Base-by-base conservation (phyloP, 2,329 filamentous ascomycete genomes). In the Pseudogymnoascus sp. region DNA sequence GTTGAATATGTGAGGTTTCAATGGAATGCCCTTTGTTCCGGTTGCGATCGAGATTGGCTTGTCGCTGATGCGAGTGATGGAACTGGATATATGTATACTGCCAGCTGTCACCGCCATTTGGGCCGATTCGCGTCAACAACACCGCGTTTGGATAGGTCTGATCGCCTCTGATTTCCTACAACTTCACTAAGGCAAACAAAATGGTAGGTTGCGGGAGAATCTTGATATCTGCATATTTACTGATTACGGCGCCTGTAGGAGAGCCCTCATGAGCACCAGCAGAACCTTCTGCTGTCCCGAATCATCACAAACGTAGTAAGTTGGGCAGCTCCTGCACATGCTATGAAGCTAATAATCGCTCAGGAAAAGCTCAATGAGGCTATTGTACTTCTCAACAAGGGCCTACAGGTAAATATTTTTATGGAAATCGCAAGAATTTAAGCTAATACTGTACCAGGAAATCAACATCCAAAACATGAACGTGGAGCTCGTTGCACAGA, bases 381-480 rank as follows among this genome's bases (percentile, higher is more conserved):
- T 1, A 84, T 98, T 61, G 86, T 95, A 78, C 87, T 93, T 61
- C 85, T 98, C 83, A 99, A 98, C 77, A 96, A 91, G 76, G 90
- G 86, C 60, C 86, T 99, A 1, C 90, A 96, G 77, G 91, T 93
- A 43, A 53, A 24, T 22, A 2, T 56, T 56, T 2, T 12, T 12
- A 28, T 33, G 24, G 7, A 24, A 14, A 0, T 33, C 41, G n/a
- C n/a, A 33, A 28, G 62, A 62, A 24, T 1, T 19, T 19, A 10
- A 28, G 38, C 64, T 10, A 59, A 38, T 11, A 26, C 4, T 31
- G 12, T 35, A 63, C 5, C 70, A 96, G 90, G 93, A 98, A 69
- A 97, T 98, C 82, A 98, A 98, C 73, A 88, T 97, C 63, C 90
- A 96, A 72, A 99, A 98, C 75, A 97, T 98, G 92, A 96, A 99